Evolutionary conservation across 2,329 filamentous ascomycete genomes (phyloP).

Genomic region (Neonectria hederae): DNA sequence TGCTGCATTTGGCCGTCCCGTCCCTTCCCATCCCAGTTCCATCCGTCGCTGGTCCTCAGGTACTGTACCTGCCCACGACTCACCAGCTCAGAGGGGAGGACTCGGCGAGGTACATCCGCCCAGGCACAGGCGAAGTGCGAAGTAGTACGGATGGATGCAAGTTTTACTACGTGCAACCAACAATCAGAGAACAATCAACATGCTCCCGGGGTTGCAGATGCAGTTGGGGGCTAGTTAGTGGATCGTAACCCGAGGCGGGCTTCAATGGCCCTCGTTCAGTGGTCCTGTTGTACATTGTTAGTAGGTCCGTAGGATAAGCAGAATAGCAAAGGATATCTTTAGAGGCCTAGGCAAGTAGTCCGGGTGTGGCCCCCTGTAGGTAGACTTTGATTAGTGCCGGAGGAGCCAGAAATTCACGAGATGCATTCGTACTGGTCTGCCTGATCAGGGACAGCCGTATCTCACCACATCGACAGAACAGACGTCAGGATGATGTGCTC

Average conservation of each 20-base stretch:
- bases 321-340: not conserved
- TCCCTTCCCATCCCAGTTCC: not conserved
- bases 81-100: conserved; percentile 14
- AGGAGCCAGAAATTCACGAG: conserved; percentile 9
- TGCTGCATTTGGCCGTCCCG: conserved; percentile 25
- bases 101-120: conserved; percentile 20
- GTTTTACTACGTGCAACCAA: not conserved
- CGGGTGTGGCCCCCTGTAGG: not conserved
- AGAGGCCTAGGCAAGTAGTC: no score
- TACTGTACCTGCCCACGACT: conserved; percentile 17
- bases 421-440: not conserved
- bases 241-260: not conserved
- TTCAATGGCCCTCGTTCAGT: not conserved
- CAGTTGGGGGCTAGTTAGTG: not conserved
- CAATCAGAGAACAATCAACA: not conserved
- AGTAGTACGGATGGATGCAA: not conserved
- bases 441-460: not conserved
- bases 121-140: not conserved
- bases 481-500: conserved; percentile 4
- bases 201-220: not conserved
- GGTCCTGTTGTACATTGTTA: no score
- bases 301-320: not conserved
- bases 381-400: not conserved
- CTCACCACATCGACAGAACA: conserved; percentile 4
- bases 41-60: conserved; percentile 3